phyloP scores from a whole-genome alignment of 352 stramenopile genomes.

The Nothophytophthora sp. region DNA sequence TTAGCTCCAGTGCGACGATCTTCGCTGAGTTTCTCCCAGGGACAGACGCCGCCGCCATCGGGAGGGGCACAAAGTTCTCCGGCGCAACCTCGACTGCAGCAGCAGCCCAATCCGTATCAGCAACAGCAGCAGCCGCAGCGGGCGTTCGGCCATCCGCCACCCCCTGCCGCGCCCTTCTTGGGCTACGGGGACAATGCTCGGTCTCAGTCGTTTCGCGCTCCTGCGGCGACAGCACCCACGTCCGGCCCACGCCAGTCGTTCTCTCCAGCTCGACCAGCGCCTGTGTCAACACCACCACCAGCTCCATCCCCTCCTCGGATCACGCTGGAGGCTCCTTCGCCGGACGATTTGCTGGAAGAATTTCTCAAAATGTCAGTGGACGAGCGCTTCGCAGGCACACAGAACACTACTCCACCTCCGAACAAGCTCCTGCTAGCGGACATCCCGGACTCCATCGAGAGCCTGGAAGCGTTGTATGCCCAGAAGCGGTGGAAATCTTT shows the following conservation, averaged over 20 bases:
- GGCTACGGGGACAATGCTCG: conserved; percentile 51
- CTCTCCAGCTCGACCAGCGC: conserved; percentile 13
- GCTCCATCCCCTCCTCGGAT: conserved; percentile 18
- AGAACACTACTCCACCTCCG: conserved; percentile 23
- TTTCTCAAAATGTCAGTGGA: conserved; percentile 62
- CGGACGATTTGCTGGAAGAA: conserved; percentile 61
- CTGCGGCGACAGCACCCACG: conserved; percentile 6
- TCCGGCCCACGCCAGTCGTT: conserved; percentile 16
- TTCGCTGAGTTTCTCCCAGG: conserved; percentile 52
- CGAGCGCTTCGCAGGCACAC: conserved; percentile 27
- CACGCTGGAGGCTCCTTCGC: conserved; percentile 26
- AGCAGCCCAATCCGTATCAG: conserved; percentile 19
- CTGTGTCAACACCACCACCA: conserved; percentile 14
- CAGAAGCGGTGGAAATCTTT: conserved; percentile 77
- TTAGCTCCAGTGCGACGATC: conserved; percentile 36
- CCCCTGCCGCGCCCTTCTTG: conserved; percentile 69
- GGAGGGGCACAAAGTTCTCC: conserved; percentile 14
- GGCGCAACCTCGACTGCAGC: conserved; percentile 17
- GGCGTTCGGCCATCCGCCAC: conserved; percentile 45
- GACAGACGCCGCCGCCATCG: conserved; percentile 20
- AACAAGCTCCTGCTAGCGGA: conserved; percentile 56
- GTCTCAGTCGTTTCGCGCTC: conserved; percentile 43
- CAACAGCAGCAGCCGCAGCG: conserved; percentile 23
- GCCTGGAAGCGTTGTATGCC: conserved; percentile 57
- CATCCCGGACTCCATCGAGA: conserved; percentile 55